Evolutionary conservation across 1,139 yeast species (phyloP).

Genomic region (Suhomyces wounanorum): DNA sequence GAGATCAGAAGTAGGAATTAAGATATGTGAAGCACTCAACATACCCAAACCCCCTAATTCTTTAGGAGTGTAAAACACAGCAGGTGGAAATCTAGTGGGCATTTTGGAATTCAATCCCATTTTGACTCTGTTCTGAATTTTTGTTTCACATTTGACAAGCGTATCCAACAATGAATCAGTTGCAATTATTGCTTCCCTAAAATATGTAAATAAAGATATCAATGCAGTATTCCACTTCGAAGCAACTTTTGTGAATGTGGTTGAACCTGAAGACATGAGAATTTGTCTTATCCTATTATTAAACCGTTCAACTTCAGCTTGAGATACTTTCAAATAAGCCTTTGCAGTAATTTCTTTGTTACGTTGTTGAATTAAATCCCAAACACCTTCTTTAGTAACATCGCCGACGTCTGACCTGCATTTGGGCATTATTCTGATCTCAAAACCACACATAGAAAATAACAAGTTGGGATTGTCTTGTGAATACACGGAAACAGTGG

Average conservation of each 20-base stretch:
- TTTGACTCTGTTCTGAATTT: conserved; percentile 91
- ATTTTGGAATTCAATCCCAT: conserved; percentile 95
- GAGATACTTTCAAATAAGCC: conserved; percentile 83
- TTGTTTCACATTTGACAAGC: conserved; percentile 88
- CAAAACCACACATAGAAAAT: conserved; percentile 94
- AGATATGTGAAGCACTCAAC: conserved; percentile 94
- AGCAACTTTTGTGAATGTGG: conserved; percentile 93
- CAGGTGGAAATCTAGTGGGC: conserved; percentile 99
- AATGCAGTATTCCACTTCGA: conserved; percentile 96
- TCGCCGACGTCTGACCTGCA: conserved; percentile 51
- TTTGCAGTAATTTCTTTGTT: conserved; percentile 88
- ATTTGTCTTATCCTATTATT: conserved; percentile 85
- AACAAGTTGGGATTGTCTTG: conserved; percentile 85
- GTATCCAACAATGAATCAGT: conserved; percentile 79
- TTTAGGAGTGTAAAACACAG: conserved; percentile 95
- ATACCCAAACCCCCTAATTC: conserved; percentile 97
- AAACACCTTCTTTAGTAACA: conserved; percentile 73
- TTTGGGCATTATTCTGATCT: conserved; percentile 83
- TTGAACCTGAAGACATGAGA: conserved; percentile 92
- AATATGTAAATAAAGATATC: conserved; percentile 83
- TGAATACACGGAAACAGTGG: conserved; percentile 87
- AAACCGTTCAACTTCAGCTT: conserved; percentile 76
- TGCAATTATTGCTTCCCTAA: conserved; percentile 87
- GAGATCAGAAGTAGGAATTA: conserved; percentile 91
- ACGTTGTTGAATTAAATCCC: conserved; percentile 77